Percentiles rank a stretch among this genome's conserved stretches.
phyloP scores from a whole-genome alignment of 106 monocot genomes.

The Cymbidium sinense region DNA sequence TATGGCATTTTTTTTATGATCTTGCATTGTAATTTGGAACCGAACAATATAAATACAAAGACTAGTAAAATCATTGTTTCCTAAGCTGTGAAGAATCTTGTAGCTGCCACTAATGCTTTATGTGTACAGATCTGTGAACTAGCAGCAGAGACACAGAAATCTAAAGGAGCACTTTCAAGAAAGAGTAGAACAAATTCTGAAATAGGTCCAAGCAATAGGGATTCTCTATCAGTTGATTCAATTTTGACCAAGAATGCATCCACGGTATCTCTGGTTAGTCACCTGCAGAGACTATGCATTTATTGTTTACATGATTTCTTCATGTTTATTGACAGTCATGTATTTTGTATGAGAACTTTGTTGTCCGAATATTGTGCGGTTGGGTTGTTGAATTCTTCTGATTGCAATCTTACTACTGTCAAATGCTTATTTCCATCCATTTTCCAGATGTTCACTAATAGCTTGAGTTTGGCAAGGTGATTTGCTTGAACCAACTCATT shows the following conservation, averaged over 20 bases:
- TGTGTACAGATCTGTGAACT: slow-evolving; percentile 80
- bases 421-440: background rate
- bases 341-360: background rate
- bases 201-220: slow-evolving; percentile 43
- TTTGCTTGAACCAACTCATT: background rate
- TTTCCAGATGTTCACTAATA: background rate
- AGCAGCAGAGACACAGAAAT: slow-evolving; percentile 88
- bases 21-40: too few species aligned
- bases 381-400: background rate
- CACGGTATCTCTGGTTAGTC: slow-evolving; percentile 44
- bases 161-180: slow-evolving; percentile 72
- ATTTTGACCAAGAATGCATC: slow-evolving; percentile 59
- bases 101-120: background rate
- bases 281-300: slow-evolving; percentile 1
- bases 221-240: slow-evolving; percentile 82
- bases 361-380: background rate
- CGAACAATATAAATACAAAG: too few species aligned
- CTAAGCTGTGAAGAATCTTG: background rate
- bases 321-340: background rate
- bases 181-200: slow-evolving; percentile 75
- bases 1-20: too few species aligned
- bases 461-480: background rate
- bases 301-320: background rate
- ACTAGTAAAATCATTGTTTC: background rate
- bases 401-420: background rate